A percentile compares a stretch with the other conserved stretches of the same genome.
Conservation (phyloP, 2,329 filamentous ascomycete species). For the Claviceps spartinae region DNA sequence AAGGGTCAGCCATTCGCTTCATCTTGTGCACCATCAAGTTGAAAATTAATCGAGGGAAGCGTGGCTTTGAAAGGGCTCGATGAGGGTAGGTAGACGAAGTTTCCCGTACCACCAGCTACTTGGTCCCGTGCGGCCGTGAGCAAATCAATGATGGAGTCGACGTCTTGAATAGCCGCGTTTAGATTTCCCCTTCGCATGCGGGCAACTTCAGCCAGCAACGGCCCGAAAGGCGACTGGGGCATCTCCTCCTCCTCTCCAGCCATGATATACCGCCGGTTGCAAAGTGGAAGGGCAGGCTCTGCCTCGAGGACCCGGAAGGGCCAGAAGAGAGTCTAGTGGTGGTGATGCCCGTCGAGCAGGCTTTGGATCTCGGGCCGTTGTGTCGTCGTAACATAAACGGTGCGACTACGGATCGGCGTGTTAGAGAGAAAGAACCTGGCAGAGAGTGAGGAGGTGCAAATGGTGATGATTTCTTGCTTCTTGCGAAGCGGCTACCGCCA, state of each 20-base stretch:
- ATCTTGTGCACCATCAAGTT: not conserved
- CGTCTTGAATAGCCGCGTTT: slow-evolving; percentile 58
- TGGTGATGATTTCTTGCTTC: not conserved
- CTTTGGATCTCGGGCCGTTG: not conserved
- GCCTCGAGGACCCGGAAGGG: not conserved
- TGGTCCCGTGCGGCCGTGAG: slow-evolving; percentile 60
- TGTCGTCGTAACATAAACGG: not conserved
- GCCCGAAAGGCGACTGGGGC: slow-evolving; percentile 33
- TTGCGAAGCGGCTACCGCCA: not conserved
- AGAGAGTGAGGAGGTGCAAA: not conserved
- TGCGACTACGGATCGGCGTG: not conserved
- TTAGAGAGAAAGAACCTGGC: not conserved
- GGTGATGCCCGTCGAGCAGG: not conserved
- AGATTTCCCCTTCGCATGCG: slow-evolving; percentile 57
- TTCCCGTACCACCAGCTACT: slow-evolving; percentile 51
- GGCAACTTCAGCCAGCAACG: slow-evolving; percentile 59
- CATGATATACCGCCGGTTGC: slow-evolving; percentile 12
- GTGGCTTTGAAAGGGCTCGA: not conserved
- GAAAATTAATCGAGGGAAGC: not conserved
- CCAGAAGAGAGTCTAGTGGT: not conserved
- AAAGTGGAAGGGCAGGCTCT: not conserved
- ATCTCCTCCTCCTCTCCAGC: slow-evolving; percentile 21
- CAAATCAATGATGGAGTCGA: slow-evolving; percentile 69
- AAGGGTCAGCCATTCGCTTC: slow-evolving; percentile 8
- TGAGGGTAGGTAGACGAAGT: not conserved